Evolutionary conservation across 1,139 yeast species (phyloP), one percentile per base, ranked within the genome.

Genomic region (Hansenula sp.): DNA sequence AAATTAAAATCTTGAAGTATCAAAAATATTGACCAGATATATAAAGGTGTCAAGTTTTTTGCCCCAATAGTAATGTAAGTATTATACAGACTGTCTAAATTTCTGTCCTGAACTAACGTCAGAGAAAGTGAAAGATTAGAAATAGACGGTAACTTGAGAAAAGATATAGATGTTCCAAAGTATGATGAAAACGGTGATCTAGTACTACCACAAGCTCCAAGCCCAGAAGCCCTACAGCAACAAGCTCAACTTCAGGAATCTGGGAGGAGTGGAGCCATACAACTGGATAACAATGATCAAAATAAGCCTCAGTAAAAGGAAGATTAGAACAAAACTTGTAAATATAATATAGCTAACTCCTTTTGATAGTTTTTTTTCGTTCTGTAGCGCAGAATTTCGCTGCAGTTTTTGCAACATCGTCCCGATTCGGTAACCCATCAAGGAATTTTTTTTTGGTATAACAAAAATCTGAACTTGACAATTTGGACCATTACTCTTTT

Each of bases 41-140:
- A 17, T 9, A 15, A 27, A 63, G 85, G 93, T 1, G 67, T 79
- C 45, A 77, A 75, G 58, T 85, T 85, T 64, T 85, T 88, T 72
- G 83, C 81, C 54, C 94, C 95, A 2, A 62, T 85, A 29, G 74
- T 85, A 5, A 72, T 85, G 84, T 79, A 71, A 56, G 84, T 76
- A 40, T 28, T n/a, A 7, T n/a, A 33, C n/a, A n/a, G n/a, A n/a
- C n/a, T n/a, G n/a, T n/a, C n/a, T n/a, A n/a, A n/a, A n/a, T n/a
- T n/a, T n/a, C n/a, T n/a, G n/a, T n/a, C n/a, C n/a, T n/a, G n/a
- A n/a, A 53, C 13, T 25, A 7, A 24, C 29, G 13, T 10, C 16
- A 18, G 8, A 12, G 9, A 36, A 41, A 81, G 86, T 31, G 93
- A 84, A 46, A 85, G 77, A 53, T 69, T 87, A 47, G 71, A 75